Evolutionary conservation across 1,284 basidiomycete species (phyloP).

Genomic region (Omphalotus olearius): DNA sequence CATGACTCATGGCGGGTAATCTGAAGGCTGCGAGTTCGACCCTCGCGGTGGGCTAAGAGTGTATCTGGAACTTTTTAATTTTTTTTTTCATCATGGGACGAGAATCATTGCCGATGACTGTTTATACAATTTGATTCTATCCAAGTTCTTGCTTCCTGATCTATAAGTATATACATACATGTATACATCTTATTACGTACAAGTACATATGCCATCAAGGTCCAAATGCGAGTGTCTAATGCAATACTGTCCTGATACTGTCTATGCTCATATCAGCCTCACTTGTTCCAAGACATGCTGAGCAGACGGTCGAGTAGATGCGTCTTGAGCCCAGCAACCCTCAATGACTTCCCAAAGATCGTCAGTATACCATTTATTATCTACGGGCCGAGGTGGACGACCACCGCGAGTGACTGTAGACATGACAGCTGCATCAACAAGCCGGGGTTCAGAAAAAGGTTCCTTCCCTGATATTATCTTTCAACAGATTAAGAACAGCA

Average conservation of each 20-base stretch:
- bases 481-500: too few species aligned
- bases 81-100: too few species aligned
- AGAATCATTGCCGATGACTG: too few species aligned
- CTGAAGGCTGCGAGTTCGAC: slow-evolving; percentile 92
- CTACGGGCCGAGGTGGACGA: neutral
- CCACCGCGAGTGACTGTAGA: neutral
- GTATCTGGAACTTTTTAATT: too few species aligned
- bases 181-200: too few species aligned
- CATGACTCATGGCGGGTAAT: slow-evolving; percentile 25
- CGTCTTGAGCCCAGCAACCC: slow-evolving; percentile 1
- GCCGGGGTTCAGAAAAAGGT: slow-evolving; percentile 1
- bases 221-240: too few species aligned
- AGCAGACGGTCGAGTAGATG: neutral
- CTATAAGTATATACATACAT: too few species aligned
- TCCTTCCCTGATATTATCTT: slow-evolving; percentile 1
- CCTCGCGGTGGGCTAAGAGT: slow-evolving; percentile 87
- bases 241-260: too few species aligned
- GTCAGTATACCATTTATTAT: slow-evolving; percentile 3
- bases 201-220: too few species aligned
- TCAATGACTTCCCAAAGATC: neutral
- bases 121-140: too few species aligned
- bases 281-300: neutral
- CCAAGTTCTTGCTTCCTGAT: too few species aligned
- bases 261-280: too few species aligned
- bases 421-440: neutral